Base-by-base conservation (phyloP, 2,329 filamentous ascomycete genomes). In the Anisogramma anomala region DNA sequence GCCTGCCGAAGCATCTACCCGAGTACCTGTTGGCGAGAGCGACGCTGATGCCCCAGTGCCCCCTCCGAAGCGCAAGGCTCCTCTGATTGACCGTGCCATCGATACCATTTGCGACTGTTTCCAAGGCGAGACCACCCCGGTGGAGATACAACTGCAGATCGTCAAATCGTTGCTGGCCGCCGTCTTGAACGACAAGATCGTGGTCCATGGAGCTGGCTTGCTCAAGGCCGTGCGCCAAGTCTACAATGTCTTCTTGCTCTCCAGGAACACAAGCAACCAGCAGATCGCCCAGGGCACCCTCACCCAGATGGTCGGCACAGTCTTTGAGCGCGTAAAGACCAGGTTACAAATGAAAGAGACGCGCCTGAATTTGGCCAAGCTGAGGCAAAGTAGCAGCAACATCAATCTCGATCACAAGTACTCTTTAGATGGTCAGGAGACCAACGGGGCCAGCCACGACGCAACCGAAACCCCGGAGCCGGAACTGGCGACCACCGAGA, bases 21-120 rank as follows among this genome's bases (percentile, higher is more conserved):
- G 22, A 27, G 17, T 32, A 5, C 37, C 36, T 11, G 15, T 17
- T 20, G 17, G 22, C 17, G 38, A 41, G 6, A 17, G 17, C 13
- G 38, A 41, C n/a, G 32, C 38, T 33, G 68, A 67, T 38, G 62
- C 63, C 17, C 60, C 65, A 42, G 64, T 56, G 37, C 55, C 62
- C 27, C 62, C 66, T 17, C 49, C 62, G 41, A 55, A 60, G 45
- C 61, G 61, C 39, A 67, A 68, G 30, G 69, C 82, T 3, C 88
- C 89, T 13, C 70, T 98, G 50, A 98, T 98, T 57, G 93, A 98
- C 64, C 77, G 89, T 50, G 91, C 93, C 45, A 98, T 98, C 55
- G 93, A 98, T 63, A 94, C 91, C 26, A 98, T 98, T 68, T 98
- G 91, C 69, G 89, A 96, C 58, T 98, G 91, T 61, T 98, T 98